Base-by-base conservation (phyloP, 2,329 filamentous ascomycete genomes). In the Talaromyces sp. region DNA sequence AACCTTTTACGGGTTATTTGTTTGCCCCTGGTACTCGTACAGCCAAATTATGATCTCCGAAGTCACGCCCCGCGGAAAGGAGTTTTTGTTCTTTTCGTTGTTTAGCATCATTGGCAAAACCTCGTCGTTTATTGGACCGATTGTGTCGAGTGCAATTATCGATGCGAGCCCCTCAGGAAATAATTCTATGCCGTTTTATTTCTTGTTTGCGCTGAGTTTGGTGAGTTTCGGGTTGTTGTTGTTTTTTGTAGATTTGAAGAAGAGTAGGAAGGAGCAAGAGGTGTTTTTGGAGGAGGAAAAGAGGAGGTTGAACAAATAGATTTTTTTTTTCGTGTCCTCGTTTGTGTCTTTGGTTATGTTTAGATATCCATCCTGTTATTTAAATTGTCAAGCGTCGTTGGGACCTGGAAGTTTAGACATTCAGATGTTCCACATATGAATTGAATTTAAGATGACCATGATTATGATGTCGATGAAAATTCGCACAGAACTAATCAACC, bases 1-100 rank as follows among this genome's bases (percentile, higher is more conserved):
- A 70, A 75, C 72, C 9, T 87, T 86, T 64, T 89, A 88, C 66
- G 86, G 87, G 0, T 75, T 89, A 0, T 81, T 88, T 53, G 84
- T 89, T 7, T 88, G 86, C 64, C 86, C 86, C 0, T 89, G 86
- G 86, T 89, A 89, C 71, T 85, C 83, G 54, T 89, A 89, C 71
- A 84, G 82, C 0, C 86, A 89, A 69, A 89, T 86, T 66, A 86
- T 89, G 82, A 89, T 89, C 65, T 85, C 82, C 2, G 87, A 88
- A 65, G 85, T 89, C 2, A 88, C 86, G 0, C 87, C 87, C 0
- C 79, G 84, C 6, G 86, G 86, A 41, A 85, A 88, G 67, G 87
- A 89, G 65, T 89, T 88, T 66, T 75, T 89, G 11, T 89, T 89
- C 77, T 90, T 89, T 79, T 83, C 80, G 53, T 72, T 89, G 1